These are phyloP conservation scores for Mesembryanthemum crystallinum DNA, from an alignment of 148 eudicot species.

Conservation along the genomic window DNA sequence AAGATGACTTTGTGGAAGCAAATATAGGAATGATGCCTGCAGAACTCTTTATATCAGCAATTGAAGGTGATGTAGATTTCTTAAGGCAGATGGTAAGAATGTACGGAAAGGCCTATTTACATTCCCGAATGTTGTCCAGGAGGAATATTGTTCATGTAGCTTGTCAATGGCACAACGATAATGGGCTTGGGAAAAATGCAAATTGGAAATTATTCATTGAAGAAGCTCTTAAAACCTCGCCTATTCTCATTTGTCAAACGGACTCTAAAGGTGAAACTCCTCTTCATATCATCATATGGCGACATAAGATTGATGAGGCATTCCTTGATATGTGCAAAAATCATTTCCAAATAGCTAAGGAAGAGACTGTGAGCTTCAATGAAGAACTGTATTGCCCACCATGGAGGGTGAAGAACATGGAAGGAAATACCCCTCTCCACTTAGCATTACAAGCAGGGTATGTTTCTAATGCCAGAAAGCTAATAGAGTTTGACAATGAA, in stretches of 20 bases:
- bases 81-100: slow-evolving; percentile 2
- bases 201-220: too few species aligned
- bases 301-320: background rate
- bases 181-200: too few species aligned
- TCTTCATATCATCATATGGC: slow-evolving; percentile 12
- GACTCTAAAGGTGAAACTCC: slow-evolving; percentile 15
- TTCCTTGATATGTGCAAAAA: background rate
- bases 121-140: too few species aligned
- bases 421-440: slow-evolving; percentile 24
- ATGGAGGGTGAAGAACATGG: slow-evolving; percentile 22
- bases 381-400: slow-evolving; percentile 13
- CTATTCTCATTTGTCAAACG: slow-evolving; percentile 4
- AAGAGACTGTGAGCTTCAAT: background rate
- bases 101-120: too few species aligned
- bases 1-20: background rate
- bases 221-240: too few species aligned
- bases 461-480: background rate
- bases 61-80: slow-evolving; percentile 6
- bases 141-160: too few species aligned
- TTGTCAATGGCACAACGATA: too few species aligned
- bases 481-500: slow-evolving; percentile 8
- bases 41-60: slow-evolving; percentile 12
- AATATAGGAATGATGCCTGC: slow-evolving; percentile 4
- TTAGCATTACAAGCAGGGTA: slow-evolving; percentile 3
- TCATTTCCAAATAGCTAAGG: background rate